Conservation (phyloP, 1,284 basidiomycete genomes). For the Papiliotrema flavescens region DNA sequence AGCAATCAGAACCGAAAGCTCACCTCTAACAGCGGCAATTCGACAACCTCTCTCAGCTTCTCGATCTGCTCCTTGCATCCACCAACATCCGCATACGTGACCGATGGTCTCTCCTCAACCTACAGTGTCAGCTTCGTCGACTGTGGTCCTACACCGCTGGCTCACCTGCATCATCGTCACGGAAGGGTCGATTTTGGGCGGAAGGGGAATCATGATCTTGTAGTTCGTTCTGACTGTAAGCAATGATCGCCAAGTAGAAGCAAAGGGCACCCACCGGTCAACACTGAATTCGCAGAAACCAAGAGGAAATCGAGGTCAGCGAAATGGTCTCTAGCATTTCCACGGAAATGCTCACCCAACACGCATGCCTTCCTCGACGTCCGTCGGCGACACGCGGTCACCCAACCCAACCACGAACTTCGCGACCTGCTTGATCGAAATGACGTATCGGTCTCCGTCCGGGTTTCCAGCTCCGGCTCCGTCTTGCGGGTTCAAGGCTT, state of each 20-base stretch:
- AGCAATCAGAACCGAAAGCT: conserved; percentile 30
- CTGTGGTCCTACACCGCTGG: conserved; percentile 56
- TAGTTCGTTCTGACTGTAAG: conserved; percentile 70
- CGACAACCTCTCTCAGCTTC: conserved; percentile 97
- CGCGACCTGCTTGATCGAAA: conserved; percentile 99
- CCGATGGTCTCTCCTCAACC: conserved; percentile 98
- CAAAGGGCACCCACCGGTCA: conserved; percentile 25
- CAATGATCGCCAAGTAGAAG: not conserved
- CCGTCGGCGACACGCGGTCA: conserved; percentile 92
- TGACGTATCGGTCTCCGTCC: conserved; percentile 98
- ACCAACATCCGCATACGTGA: conserved; percentile 96
- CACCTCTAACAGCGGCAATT: conserved; percentile 91
- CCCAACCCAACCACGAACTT: conserved; percentile 98
- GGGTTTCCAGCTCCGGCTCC: conserved; percentile 49
- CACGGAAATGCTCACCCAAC: conserved; percentile 70
- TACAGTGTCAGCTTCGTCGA: conserved; percentile 49
- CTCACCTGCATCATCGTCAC: conserved; percentile 99
- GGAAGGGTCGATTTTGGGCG: conserved; percentile 97
- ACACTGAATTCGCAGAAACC: conserved; percentile 26
- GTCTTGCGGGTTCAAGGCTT: conserved; percentile 45
- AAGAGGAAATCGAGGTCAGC: conserved; percentile 1
- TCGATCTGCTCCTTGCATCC: conserved; percentile 99
- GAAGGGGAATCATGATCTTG: conserved; percentile 99
- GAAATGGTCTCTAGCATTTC: not conserved
- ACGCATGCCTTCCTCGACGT: conserved; percentile 99